Evolutionary conservation across 2,329 filamentous ascomycete species (phyloP).

Genomic region (Domatiomyces catenatus): DNA sequence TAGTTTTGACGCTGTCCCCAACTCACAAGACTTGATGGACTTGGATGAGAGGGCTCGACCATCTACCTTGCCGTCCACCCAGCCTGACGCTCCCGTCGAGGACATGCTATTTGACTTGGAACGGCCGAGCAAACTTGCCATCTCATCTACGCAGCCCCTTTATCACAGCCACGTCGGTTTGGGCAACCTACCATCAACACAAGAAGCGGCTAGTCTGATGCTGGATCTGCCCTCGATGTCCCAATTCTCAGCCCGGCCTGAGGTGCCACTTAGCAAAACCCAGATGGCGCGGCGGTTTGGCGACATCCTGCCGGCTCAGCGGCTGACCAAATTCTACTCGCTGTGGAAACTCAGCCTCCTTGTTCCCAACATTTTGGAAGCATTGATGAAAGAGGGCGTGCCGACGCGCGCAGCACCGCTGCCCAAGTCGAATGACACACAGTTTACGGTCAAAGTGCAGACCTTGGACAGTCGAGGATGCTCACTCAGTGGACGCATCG

Average conservation of each 20-base stretch:
- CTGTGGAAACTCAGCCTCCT: slow-evolving; percentile 59
- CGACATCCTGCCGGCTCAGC: slow-evolving; percentile 78
- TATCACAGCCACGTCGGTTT: neutral
- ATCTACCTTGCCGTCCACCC: slow-evolving; percentile 57
- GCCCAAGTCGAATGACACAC: slow-evolving; percentile 34
- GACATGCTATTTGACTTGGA: slow-evolving; percentile 83
- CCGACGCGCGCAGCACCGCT: slow-evolving; percentile 42
- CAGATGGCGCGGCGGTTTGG: slow-evolving; percentile 77
- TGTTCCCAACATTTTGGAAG: slow-evolving; percentile 62
- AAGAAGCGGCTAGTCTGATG: slow-evolving; percentile 39
- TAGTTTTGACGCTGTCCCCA: slow-evolving; percentile 59
- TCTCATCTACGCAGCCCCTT: slow-evolving; percentile 13
- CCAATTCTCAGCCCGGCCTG: slow-evolving; percentile 68
- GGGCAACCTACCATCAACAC: slow-evolving; percentile 26
- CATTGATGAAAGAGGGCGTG: slow-evolving; percentile 72
- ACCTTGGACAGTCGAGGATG: slow-evolving; percentile 43
- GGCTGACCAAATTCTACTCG: slow-evolving; percentile 85
- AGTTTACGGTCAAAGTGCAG: slow-evolving; percentile 54
- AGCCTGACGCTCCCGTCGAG: slow-evolving; percentile 62
- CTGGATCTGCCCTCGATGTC: slow-evolving; percentile 69
- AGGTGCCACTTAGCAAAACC: slow-evolving; percentile 68
- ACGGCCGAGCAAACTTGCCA: slow-evolving; percentile 45
- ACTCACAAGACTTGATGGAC: slow-evolving; percentile 48
- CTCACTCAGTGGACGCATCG: slow-evolving; percentile 29
- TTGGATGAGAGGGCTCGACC: slow-evolving; percentile 38